These are phyloP conservation scores for Dipteronia sinensis DNA, from an alignment of 345 rosid genomes.

Conservation along the genomic window DNA sequence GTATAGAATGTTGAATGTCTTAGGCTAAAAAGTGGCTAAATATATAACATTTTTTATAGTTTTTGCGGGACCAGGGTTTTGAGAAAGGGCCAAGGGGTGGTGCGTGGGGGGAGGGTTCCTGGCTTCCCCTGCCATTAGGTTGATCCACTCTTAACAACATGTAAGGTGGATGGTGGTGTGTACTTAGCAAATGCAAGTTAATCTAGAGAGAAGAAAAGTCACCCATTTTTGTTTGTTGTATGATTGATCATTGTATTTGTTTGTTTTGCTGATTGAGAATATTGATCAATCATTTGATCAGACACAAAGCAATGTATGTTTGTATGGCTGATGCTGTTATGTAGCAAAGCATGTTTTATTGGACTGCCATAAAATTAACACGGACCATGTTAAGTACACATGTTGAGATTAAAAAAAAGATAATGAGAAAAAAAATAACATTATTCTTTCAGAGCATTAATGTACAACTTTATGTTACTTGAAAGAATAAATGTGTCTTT, in stretches of 20 bases:
- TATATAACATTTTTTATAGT: too few species aligned
- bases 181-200: neutral
- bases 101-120: too few species aligned
- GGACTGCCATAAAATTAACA: neutral
- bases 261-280: neutral
- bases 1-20: conserved; percentile 19
- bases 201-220: neutral
- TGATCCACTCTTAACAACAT: too few species aligned
- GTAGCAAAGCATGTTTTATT: neutral
- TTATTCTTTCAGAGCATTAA: neutral
- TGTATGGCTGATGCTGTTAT: too few species aligned
- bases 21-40: neutral
- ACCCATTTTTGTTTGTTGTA: neutral
- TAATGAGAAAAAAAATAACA: neutral
- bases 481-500: neutral
- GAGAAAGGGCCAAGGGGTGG: too few species aligned
- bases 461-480: neutral
- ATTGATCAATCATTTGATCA: neutral
- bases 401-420: neutral
- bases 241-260: neutral
- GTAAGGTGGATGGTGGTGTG: neutral
- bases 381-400: neutral
- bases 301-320: neutral
- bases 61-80: too few species aligned
- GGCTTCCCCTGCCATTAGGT: too few species aligned